Base-by-base conservation (phyloP, 139 green algal genomes). In the Chlamydomonas asymmetrica region DNA sequence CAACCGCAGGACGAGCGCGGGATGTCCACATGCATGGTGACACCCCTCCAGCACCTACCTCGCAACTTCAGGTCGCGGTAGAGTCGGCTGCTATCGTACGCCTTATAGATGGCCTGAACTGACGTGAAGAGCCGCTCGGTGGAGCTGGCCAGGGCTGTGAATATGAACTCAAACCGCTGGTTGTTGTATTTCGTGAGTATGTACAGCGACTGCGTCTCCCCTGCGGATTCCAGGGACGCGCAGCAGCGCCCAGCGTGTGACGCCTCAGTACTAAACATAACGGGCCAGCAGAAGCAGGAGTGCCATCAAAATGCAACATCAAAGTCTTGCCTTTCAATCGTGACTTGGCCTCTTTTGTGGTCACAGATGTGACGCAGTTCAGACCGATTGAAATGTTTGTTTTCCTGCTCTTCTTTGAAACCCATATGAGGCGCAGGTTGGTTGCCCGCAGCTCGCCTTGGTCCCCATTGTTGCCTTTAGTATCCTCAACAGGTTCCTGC, bases 151-250 rank as follows among this genome's bases (percentile, higher is more conserved):
- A 78, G 52, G 34, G 56, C 75, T 20, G 86, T 91, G 80, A 93
- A 93, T 49, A 93, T 87, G 76, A 93, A 93, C 78, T 93, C 87
- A 70, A 90, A 93, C 45, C 76, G 82, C 74, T 89, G 77, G 54
- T 80, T 76, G 63, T 91, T 82, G 76, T 84, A 86, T 66, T 82
- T 84, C 9, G 85, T 89, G 10, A 91, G 63, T 22, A 94, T 48
- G 41, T 87, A 85, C 39, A 91, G 59, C 1, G 85, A 75, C 35
- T 88, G 74, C 1, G 77, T 82, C 4, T 71, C 60, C 49, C 85
- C 88, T 91, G 81, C 43, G 76, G 60, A n/a, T n/a, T n/a, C n/a
- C n/a, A n/a, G n/a, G n/a, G n/a, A n/a, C n/a, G n/a, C n/a, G n/a
- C n/a, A n/a, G n/a, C n/a, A n/a, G n/a, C n/a, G n/a, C n/a, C n/a